Base-by-base conservation (phyloP, 768 basidiomycete genomes). In the Russula olivacea region DNA sequence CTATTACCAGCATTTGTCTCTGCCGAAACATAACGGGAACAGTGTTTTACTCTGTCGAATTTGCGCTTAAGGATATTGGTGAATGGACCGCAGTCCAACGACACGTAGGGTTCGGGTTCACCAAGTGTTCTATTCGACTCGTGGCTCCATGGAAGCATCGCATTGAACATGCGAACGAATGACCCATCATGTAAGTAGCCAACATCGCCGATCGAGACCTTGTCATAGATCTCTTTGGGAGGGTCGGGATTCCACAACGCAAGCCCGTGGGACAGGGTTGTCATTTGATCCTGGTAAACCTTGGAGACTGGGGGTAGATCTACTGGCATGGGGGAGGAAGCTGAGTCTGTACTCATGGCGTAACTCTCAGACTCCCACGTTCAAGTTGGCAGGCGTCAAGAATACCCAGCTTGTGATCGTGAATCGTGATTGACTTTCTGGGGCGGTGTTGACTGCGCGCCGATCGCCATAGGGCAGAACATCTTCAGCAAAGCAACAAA, bases 231-330 rank as follows among this genome's bases (percentile, higher is more conserved):
- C 12, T 40, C 7, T 3, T 45, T 41, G 11, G n/a, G 25, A 25
- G 68, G 68, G 23, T 62, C 52, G 36, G 68, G 68, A 28, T 66
- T 47, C 65, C 68, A 67, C 15, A 67, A 30, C 0, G 66, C 65
- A 25, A 32, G 38, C 6, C 66, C 66, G 7, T 59, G 64, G 23
- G 32, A 47, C 15, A 59, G 53, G 10, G 45, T 19, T 8, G 59
- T 9, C 4, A 67, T 51, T 36, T 62, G 58, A 2, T 66, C 63
- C 6, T 54, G 55, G 43, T 66, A 66, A 5, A 61, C 55, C 41
- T 65, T 36, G 57, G 5, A 59, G 11, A 9, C 9, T 4, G 36
- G 36, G 40, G 28, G 19, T 38, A 4, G 23, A 40, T 25, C 36
- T 25, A 9, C 38, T 10, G 55, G 40, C 40, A 55, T 55, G 53